Percentiles rank a stretch among this genome's conserved stretches.
Evolutionary conservation across 352 stramenopile species (phyloP).

Genomic region (Pythium phragmiticola): DNA sequence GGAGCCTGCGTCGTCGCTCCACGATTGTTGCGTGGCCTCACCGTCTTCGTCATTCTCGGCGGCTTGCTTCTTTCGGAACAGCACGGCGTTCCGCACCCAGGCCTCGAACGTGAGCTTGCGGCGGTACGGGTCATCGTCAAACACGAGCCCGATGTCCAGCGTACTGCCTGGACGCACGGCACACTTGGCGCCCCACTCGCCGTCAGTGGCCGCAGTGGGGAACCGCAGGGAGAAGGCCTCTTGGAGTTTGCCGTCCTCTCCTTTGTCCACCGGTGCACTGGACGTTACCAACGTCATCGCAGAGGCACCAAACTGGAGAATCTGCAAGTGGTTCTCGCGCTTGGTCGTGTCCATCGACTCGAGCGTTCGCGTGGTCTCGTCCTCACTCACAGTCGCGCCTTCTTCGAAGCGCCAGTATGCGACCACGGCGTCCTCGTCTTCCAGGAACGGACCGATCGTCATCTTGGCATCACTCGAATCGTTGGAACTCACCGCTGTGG

Average conservation of each 20-base stretch:
- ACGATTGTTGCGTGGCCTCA: constrained; percentile 3
- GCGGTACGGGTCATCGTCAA: constrained; percentile 81
- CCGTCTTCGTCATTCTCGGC: constrained; percentile 23
- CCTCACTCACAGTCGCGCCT: constrained; percentile 35
- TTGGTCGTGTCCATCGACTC: constrained; percentile 82
- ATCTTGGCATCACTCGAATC: constrained; percentile 34
- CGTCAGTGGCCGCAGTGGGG: constrained; percentile 18
- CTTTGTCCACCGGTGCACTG: constrained; percentile 67
- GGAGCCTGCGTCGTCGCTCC: background rate
- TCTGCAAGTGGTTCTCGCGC: constrained; percentile 69
- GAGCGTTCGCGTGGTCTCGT: constrained; percentile 20
- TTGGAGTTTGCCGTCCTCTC: constrained; percentile 64
- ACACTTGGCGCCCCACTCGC: constrained; percentile 54
- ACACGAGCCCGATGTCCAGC: constrained; percentile 64
- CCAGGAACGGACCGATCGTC: constrained; percentile 80
- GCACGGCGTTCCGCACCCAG: constrained; percentile 66
- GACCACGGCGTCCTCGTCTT: constrained; percentile 82
- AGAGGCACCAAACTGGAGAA: constrained; percentile 35
- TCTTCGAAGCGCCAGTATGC: constrained; percentile 89
- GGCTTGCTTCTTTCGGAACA: constrained; percentile 39
- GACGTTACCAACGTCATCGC: constrained; percentile 47
- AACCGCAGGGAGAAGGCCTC: constrained; percentile 72
- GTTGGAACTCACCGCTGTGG: background rate
- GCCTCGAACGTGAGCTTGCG: constrained; percentile 73
- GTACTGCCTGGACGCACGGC: constrained; percentile 51